These are phyloP conservation scores for Suillus clintonianus DNA, from an alignment of 768 basidiomycete genomes.

Conservation along the genomic window DNA sequence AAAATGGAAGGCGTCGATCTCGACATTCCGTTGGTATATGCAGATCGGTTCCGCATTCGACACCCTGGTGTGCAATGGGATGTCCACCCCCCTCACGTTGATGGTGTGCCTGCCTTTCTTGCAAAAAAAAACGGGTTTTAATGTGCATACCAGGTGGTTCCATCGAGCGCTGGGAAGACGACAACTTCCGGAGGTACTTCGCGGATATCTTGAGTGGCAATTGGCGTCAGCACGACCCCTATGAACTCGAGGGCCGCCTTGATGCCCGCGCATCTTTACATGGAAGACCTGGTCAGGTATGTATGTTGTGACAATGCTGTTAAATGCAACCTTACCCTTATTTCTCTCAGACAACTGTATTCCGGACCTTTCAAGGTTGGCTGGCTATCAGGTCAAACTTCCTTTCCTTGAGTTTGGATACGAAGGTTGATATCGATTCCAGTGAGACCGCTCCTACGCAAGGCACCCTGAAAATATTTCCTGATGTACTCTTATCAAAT, in stretches of 20 bases:
- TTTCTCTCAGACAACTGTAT: slow-evolving; percentile 43
- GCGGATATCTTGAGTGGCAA: slow-evolving; percentile 59
- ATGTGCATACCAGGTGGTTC: slow-evolving; percentile 52
- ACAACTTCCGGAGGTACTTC: slow-evolving; percentile 58
- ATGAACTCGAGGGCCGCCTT: slow-evolving; percentile 59
- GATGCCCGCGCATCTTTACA: slow-evolving; percentile 66
- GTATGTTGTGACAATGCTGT: slow-evolving; percentile 12
- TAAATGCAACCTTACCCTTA: not conserved
- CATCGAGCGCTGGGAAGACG: slow-evolving; percentile 77
- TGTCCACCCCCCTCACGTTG: slow-evolving; percentile 54
- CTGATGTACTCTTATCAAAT: slow-evolving; percentile 64
- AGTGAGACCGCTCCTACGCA: slow-evolving; percentile 69
- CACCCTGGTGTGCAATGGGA: slow-evolving; percentile 63
- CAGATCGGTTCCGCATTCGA: slow-evolving; percentile 74
- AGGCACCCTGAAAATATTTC: slow-evolving; percentile 71
- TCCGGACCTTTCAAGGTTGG: slow-evolving; percentile 80
- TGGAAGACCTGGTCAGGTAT: slow-evolving; percentile 52
- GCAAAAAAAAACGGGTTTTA: not conserved
- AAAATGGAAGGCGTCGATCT: slow-evolving; percentile 58
- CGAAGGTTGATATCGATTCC: slow-evolving; percentile 8
- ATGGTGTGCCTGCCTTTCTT: slow-evolving; percentile 40
- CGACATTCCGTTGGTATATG: slow-evolving; percentile 64
- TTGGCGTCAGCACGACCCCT: slow-evolving; percentile 70
- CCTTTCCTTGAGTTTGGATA: slow-evolving; percentile 6
- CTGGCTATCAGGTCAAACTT: slow-evolving; percentile 57